Percentiles rank a stretch among this genome's conserved stretches.
These are phyloP conservation scores for Cyberlindnera galapagoensis DNA, from an alignment of 805 yeast species.

Conservation along the genomic window DNA sequence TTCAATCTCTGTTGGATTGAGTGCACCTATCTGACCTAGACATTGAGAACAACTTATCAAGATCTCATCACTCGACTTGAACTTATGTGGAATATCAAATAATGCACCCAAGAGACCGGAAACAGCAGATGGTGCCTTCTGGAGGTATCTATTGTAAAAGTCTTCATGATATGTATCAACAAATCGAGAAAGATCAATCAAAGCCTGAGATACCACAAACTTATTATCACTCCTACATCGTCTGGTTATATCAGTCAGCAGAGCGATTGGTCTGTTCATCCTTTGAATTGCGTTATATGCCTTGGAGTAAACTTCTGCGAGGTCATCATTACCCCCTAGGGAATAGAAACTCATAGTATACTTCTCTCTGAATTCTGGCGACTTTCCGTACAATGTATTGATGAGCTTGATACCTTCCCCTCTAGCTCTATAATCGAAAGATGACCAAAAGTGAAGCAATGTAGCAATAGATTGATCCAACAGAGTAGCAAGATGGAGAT, in stretches of 20 bases:
- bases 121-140: conserved; percentile 28
- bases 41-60: conserved; percentile 60
- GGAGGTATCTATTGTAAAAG: conserved; percentile 39
- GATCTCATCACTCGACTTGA: conserved; percentile 42
- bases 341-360: conserved; percentile 50
- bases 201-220: conserved; percentile 66
- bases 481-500: conserved; percentile 53
- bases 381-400: conserved; percentile 27
- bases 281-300: conserved; percentile 25
- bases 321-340: conserved; percentile 37
- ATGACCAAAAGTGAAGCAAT: conserved; percentile 59
- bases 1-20: conserved; percentile 58
- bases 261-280: conserved; percentile 27
- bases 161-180: conserved; percentile 44
- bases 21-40: conserved; percentile 69
- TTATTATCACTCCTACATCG: conserved; percentile 57
- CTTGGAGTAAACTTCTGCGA: conserved; percentile 27
- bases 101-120: conserved; percentile 46
- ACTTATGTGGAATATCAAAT: conserved; percentile 50
- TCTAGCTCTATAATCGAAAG: conserved; percentile 44
- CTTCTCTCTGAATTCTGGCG: conserved; percentile 28
- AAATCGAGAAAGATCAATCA: conserved; percentile 54
- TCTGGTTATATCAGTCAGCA: conserved; percentile 46
- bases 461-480: conserved; percentile 71
- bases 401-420: conserved; percentile 47